Evolutionary conservation across 2,329 filamentous ascomycete genomes (phyloP).

Genomic region (Talaromyces sp.): DNA sequence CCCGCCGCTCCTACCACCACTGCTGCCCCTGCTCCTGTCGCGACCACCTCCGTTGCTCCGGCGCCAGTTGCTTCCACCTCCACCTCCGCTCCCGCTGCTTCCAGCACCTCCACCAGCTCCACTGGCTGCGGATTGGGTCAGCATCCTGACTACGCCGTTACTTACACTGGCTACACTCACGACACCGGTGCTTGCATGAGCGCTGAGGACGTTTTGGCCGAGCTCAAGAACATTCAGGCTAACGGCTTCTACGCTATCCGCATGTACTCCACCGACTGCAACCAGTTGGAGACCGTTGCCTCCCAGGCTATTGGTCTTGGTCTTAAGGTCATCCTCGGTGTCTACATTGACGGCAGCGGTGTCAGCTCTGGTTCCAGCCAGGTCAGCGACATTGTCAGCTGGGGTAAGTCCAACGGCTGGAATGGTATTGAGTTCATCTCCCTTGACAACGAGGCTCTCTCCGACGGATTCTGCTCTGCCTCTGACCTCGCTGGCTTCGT

Average conservation of each 20-base stretch:
- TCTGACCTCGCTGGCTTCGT: conserved; percentile 68
- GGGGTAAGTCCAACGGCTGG: conserved; percentile 60
- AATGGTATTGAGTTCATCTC: conserved; percentile 74
- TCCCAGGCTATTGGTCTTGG: conserved; percentile 63
- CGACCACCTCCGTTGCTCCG: conserved; percentile 25
- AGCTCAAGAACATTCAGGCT: conserved; percentile 60
- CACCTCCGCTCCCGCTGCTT: conserved; percentile 24
- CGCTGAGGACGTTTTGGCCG: conserved; percentile 54
- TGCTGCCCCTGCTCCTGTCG: conserved; percentile 26
- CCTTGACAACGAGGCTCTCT: conserved; percentile 87
- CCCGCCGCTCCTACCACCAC: conserved; percentile 27
- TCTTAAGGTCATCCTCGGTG: conserved; percentile 77
- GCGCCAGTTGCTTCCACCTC: conserved; percentile 20
- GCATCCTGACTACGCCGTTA: conserved; percentile 64
- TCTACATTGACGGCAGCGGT: conserved; percentile 70
- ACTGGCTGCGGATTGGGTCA: conserved; percentile 28
- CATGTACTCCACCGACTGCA: conserved; percentile 90
- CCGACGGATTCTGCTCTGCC: conserved; percentile 66
- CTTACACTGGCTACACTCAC: conserved; percentile 72
- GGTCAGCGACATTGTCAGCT: conserved; percentile 67
- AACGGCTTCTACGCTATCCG: conserved; percentile 71
- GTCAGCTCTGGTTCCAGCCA: conserved; percentile 67
- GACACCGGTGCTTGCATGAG: conserved; percentile 61
- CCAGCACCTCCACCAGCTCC: conserved; percentile 20
- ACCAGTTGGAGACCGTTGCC: conserved; percentile 72